Evolutionary conservation across 2,329 filamentous ascomycete species (phyloP), one percentile per base, ranked within the genome.

Genomic region (Dactylellina leptospora): DNA sequence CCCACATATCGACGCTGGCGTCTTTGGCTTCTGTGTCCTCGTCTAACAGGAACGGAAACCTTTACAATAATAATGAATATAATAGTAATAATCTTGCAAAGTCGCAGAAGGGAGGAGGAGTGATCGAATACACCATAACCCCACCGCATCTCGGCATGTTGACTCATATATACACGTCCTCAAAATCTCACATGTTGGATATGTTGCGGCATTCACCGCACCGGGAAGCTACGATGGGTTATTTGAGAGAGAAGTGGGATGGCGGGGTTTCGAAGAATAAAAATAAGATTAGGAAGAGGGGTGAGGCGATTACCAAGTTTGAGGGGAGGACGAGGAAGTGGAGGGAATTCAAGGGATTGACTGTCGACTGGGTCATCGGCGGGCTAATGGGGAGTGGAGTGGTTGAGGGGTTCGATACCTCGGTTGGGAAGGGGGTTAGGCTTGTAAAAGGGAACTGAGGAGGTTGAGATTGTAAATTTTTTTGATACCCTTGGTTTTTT

Each of bases 311-410:
- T 33, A 50, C 58, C 8, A 68, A 73, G 36, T 73, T 61, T 53
- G 69, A 73, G 53, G 69, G 69, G 2, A 56, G 69, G 40, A 58
- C 69, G 50, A 68, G 69, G 48, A 73, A 73, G 42, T 73, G 69
- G 69, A 66, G 45, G 16, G 61, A 73, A 4, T 55, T 55, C 50
- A 61, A 40, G 20, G 69, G 69, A 6, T 27, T 68, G 38, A 68
- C 60, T 11, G 55, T 62, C 3, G 69, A 73, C 20, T 73, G 69
- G 69, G 69, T 73, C 20, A 10, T 68, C 9, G 69, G 47, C 2
- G 61, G 60, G 13, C 16, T 73, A 20, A 36, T 68, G 11, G 69
- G 69, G 0, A 33, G 20, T 28, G 69, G 69, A 1, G 54, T 53
- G 0, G 6, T 68, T 23, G 69, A 73, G 30, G 42, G 38, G 13